Evolutionary conservation across 257 asterid genomes (phyloP).

Genomic region (Przewalskia tangutica): DNA sequence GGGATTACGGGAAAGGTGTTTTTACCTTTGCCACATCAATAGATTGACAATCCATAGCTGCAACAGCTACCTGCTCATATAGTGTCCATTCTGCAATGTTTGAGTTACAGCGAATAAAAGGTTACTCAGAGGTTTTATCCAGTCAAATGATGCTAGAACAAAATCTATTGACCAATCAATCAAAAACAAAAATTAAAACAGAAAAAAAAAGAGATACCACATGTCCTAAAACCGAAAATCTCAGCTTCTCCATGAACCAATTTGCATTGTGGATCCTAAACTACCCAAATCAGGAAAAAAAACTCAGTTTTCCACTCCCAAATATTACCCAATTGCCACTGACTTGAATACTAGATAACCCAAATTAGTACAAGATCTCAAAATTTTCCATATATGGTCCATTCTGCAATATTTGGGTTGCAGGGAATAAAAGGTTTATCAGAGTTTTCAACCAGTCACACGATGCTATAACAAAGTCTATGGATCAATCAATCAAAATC

Average conservation of each 20-base stretch:
- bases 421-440: conserved; percentile 13
- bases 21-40: conserved; percentile 88
- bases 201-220: background rate
- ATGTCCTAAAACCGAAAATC: conserved; percentile 4
- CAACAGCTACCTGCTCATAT: conserved; percentile 87
- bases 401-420: conserved; percentile 47
- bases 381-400: conserved; percentile 56
- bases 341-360: too few species aligned
- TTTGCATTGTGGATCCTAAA: background rate
- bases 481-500: background rate
- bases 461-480: background rate
- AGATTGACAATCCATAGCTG: conserved; percentile 94
- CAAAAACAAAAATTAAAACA: background rate
- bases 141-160: background rate
- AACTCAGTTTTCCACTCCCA: background rate
- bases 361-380: too few species aligned
- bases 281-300: background rate
- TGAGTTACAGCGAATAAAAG: conserved; percentile 7
- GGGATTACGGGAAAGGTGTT: background rate
- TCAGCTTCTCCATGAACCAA: background rate
- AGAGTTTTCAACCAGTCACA: background rate
- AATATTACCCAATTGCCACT: background rate
- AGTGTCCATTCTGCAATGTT: conserved; percentile 84
- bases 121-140: conserved; percentile 13
- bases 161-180: background rate